Percentiles rank a stretch among this genome's conserved stretches.
Conservation (phyloP, 164 flowering plant genomes). For the Hamamelis virginiana region DNA sequence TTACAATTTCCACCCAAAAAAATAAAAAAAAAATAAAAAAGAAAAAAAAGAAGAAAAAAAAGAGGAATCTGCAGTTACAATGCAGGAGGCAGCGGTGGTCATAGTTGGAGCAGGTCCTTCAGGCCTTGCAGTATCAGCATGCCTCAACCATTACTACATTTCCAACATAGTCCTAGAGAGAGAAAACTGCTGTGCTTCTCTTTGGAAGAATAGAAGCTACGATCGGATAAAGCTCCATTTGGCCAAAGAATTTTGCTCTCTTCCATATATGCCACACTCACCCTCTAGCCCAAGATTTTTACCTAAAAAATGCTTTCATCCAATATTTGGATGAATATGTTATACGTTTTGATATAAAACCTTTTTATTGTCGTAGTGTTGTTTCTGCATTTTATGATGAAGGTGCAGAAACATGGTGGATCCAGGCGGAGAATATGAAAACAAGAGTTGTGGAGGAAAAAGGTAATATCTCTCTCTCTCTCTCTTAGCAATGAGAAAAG, state of each 20-base stretch:
- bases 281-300: conserved; percentile 22
- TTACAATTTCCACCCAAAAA: too few relatives aligned
- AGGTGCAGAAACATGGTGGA: conserved; percentile 18
- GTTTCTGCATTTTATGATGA: conserved; percentile 11
- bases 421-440: conserved; percentile 19
- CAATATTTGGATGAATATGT: conserved; percentile 37
- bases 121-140: conserved; percentile 38
- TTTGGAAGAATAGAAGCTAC: conserved; percentile 41
- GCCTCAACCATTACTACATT: conserved; percentile 23
- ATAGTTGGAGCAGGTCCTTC: conserved; percentile 42
- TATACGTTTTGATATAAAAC: conserved; percentile 20
- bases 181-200: conserved; percentile 35
- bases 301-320: conserved; percentile 24
- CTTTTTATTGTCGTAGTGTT: conserved; percentile 23
- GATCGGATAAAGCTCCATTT: conserved; percentile 40
- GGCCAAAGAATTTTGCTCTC: conserved; percentile 36
- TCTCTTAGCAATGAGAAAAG: neutral
- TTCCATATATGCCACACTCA: conserved; percentile 33
- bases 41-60: too few relatives aligned
- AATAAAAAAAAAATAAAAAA: too few relatives aligned
- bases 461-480: conserved; percentile 27
- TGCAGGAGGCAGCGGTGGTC: conserved; percentile 13
- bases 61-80: neutral
- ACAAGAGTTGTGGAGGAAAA: conserved; percentile 25
- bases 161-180: conserved; percentile 35